Conservation (phyloP, 148 eudicot species). For the Drosera capensis region DNA sequence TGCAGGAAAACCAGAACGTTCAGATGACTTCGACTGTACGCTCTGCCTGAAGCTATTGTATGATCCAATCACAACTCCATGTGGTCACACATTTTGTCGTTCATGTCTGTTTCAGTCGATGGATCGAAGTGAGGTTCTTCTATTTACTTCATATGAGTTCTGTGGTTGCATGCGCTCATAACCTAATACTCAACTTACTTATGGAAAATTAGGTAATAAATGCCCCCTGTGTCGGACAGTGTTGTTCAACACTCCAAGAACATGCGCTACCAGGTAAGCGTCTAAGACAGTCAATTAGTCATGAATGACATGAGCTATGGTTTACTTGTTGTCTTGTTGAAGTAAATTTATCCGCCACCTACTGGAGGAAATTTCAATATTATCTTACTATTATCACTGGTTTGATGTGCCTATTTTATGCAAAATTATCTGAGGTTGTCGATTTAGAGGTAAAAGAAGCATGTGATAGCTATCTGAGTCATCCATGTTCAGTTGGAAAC, state of each 20-base stretch:
- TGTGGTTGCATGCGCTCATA: not conserved
- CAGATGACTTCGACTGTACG: slow-evolving; percentile 93
- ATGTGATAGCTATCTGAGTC: not conserved
- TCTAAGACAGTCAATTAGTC: slow-evolving; percentile 1
- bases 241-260: slow-evolving; percentile 65
- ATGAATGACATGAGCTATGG: too few relatives aligned
- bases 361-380: too few relatives aligned
- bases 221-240: slow-evolving; percentile 91
- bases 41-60: slow-evolving; percentile 80
- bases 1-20: slow-evolving; percentile 49
- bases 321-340: too few relatives aligned
- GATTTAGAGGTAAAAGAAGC: not conserved
- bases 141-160: slow-evolving; percentile 4
- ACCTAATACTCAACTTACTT: slow-evolving; percentile 1
- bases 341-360: not conserved
- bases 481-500: not conserved
- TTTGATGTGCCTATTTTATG: too few relatives aligned
- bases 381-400: too few relatives aligned
- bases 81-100: slow-evolving; percentile 96
- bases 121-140: slow-evolving; percentile 63
- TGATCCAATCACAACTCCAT: slow-evolving; percentile 95
- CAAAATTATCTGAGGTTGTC: too few relatives aligned
- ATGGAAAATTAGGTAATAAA: slow-evolving; percentile 47
- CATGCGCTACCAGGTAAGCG: slow-evolving; percentile 68
- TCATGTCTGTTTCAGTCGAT: slow-evolving; percentile 93